These are phyloP conservation scores for Hemileia vastatrix DNA, from an alignment of 1,284 basidiomycete genomes.

Conservation along the genomic window DNA sequence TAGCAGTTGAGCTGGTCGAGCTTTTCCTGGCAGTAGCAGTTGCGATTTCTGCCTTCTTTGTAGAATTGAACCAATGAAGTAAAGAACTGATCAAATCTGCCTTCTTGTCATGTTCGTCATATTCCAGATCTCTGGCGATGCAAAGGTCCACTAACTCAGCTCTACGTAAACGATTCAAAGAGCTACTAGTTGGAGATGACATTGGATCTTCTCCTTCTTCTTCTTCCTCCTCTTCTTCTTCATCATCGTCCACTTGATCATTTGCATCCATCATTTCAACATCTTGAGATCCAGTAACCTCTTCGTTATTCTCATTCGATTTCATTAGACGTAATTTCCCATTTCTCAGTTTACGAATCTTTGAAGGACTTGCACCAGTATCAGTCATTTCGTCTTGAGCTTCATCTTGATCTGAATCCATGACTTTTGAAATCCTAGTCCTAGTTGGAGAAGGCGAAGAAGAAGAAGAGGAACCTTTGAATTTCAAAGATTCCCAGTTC, in stretches of 20 bases:
- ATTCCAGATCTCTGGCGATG: constrained; percentile 23
- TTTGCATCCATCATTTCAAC: not conserved
- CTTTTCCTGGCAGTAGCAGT: constrained; percentile 4
- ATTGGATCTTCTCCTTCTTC: constrained; percentile 25
- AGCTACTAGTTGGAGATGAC: constrained; percentile 24
- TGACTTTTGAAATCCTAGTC: not conserved
- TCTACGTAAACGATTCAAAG: constrained; percentile 30
- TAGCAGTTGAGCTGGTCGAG: not conserved
- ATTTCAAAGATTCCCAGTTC: not conserved
- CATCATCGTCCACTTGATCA: not conserved
- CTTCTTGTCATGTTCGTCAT: constrained; percentile 29
- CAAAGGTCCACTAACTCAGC: constrained; percentile 29
- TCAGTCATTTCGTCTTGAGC: not conserved
- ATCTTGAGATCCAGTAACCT: not conserved
- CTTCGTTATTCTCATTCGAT: not conserved
- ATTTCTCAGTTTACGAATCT: constrained; percentile 35
- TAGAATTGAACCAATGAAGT: constrained; percentile 25
- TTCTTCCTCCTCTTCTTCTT: constrained; percentile 29
- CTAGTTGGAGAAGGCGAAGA: not conserved
- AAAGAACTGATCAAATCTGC: constrained; percentile 30
- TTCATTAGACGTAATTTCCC: constrained; percentile 31
- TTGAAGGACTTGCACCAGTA: constrained; percentile 28
- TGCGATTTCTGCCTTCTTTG: not conserved
- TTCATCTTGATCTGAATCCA: not conserved
- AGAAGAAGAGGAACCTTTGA: not conserved